Conservation (phyloP, 768 basidiomycete species). For the Sarcomyxa edulis region DNA sequence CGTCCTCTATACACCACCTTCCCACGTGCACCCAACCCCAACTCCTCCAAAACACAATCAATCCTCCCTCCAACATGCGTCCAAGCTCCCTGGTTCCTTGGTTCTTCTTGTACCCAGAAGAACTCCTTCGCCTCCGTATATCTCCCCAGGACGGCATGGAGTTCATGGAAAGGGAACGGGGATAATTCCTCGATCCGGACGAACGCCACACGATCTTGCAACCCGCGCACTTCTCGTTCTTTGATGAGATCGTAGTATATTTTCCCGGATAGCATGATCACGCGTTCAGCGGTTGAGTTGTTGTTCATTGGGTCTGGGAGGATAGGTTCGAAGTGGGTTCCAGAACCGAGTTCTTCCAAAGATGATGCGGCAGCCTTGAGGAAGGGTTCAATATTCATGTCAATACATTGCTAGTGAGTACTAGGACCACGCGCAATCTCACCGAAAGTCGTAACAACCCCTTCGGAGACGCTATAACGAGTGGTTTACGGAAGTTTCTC, state of each 20-base stretch:
- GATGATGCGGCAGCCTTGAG: conserved; percentile 68
- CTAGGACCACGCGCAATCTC: conserved; percentile 16
- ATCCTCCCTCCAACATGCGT: conserved; percentile 59
- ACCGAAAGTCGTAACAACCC: conserved; percentile 75
- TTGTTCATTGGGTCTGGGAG: conserved; percentile 44
- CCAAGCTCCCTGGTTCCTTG: conserved; percentile 83
- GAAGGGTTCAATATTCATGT: conserved; percentile 1
- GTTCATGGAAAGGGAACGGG: conserved; percentile 74
- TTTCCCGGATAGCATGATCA: conserved; percentile 80
- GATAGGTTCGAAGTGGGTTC: conserved; percentile 64
- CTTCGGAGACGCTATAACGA: conserved; percentile 83
- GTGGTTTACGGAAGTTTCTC: conserved; percentile 82
- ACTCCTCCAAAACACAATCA: conserved; percentile 38
- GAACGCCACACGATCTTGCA: conserved; percentile 54
- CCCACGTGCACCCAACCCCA: conserved; percentile 19
- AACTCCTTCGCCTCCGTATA: conserved; percentile 41
- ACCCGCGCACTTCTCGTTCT: conserved; percentile 47
- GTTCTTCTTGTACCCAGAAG: conserved; percentile 83
- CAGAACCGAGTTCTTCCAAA: conserved; percentile 53
- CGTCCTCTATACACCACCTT: conserved; percentile 58
- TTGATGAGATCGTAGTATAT: conserved; percentile 84
- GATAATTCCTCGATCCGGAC: conserved; percentile 81
- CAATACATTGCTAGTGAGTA: neutral
- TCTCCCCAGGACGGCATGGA: conserved; percentile 37
- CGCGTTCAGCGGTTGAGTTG: conserved; percentile 41